Conservation (phyloP, 202 grass and related monocot genomes). For the Saccharum hybrid region DNA sequence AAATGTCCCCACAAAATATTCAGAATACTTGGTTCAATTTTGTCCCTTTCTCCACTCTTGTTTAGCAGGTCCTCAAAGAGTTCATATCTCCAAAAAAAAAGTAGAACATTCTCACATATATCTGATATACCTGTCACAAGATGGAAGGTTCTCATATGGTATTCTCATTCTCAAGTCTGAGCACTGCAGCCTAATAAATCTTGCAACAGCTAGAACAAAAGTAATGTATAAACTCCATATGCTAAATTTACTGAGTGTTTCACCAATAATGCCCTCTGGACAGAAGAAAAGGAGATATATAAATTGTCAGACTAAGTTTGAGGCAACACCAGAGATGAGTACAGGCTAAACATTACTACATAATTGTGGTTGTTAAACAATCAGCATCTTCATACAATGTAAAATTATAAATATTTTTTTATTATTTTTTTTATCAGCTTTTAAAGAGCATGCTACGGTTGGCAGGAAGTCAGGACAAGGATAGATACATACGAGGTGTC, state of each 20-base stretch:
- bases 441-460: constrained; percentile 15
- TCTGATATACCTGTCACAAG: constrained; percentile 79
- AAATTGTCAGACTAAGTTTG: background rate
- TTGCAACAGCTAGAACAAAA: constrained; percentile 96
- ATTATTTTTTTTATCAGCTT: background rate
- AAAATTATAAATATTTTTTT: background rate
- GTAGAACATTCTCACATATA: constrained; percentile 34
- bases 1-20: constrained; percentile 11
- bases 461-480: background rate
- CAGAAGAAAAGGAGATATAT: constrained; percentile 23
- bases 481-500: constrained; percentile 86
- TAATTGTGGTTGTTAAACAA: background rate
- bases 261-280: constrained; percentile 98
- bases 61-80: background rate
- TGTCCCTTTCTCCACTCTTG: constrained; percentile 7
- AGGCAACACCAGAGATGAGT: background rate
- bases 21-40: constrained; percentile 2
- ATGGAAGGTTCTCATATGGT: constrained; percentile 99
- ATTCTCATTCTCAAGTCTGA: constrained; percentile 99
- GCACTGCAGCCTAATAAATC: constrained; percentile 99
- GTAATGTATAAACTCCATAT: constrained; percentile 99
- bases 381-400: background rate
- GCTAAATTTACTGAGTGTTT: constrained; percentile 98
- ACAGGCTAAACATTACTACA: background rate
- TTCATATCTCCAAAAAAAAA: background rate